Evolutionary conservation across 768 basidiomycete genomes (phyloP).

Genomic region (Sporobolomyces roseus): DNA sequence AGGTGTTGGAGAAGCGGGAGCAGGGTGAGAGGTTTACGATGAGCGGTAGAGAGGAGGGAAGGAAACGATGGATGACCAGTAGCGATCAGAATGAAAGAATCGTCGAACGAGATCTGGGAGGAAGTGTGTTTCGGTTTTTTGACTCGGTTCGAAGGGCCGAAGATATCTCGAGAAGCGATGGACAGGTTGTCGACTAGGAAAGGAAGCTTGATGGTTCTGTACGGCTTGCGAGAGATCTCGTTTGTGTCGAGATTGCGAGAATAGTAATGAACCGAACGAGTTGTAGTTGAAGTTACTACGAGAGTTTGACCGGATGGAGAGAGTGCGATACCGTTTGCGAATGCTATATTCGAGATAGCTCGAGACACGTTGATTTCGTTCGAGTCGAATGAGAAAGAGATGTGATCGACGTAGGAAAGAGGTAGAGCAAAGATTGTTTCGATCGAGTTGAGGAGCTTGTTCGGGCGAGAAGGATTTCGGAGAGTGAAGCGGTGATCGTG

Average conservation of each 20-base stretch:
- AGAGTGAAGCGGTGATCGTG: conserved; percentile 70
- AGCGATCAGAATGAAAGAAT: conserved; percentile 12
- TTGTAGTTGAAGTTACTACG: conserved; percentile 58
- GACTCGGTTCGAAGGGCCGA: neutral
- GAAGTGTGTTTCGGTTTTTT: neutral
- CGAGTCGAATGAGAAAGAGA: neutral
- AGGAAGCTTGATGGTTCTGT: conserved; percentile 1
- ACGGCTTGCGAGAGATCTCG: neutral
- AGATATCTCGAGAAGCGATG: neutral
- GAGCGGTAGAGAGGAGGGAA: conserved; percentile 16
- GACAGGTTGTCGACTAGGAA: conserved; percentile 36
- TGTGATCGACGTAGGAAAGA: conserved; percentile 5
- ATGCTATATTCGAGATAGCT: conserved; percentile 57
- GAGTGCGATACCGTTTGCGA: conserved; percentile 66
- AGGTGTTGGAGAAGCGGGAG: neutral
- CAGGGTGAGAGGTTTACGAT: neutral
- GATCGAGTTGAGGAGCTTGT: conserved; percentile 55
- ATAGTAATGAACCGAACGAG: conserved; percentile 9
- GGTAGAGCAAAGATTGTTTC: conserved; percentile 53
- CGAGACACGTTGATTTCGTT: neutral
- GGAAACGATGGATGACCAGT: conserved; percentile 30
- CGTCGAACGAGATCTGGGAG: neutral
- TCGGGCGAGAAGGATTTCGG: conserved; percentile 56
- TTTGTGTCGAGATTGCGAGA: neutral
- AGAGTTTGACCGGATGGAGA: conserved; percentile 56